These are phyloP conservation scores for Scorias spongiosa DNA, from an alignment of 2,329 filamentous ascomycete genomes.

Conservation along the genomic window DNA sequence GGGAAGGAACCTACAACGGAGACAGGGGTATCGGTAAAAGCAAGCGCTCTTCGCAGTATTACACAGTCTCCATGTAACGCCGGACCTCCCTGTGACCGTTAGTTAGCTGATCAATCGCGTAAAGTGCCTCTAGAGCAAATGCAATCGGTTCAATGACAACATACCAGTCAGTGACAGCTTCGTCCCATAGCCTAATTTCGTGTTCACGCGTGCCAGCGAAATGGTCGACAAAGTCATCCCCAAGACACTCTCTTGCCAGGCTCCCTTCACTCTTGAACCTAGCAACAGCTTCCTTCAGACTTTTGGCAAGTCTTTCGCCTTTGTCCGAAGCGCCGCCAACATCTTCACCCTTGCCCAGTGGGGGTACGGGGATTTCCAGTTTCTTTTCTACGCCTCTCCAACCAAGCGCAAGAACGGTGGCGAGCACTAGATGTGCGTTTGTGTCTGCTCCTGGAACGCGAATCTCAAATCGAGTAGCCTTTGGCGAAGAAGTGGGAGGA, in stretches of 20 bases:
- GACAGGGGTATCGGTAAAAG: too few species aligned
- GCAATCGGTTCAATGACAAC: slow-evolving; percentile 21
- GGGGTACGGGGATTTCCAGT: slow-evolving; percentile 65
- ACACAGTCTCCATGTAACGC: slow-evolving; percentile 25
- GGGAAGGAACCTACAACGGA: too few species aligned
- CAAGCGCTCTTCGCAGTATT: neutral
- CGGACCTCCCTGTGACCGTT: slow-evolving; percentile 19
- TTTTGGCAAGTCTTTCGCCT: slow-evolving; percentile 69
- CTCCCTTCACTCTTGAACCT: slow-evolving; percentile 65
- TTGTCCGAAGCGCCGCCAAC: slow-evolving; percentile 57
- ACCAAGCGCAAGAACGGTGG: slow-evolving; percentile 73
- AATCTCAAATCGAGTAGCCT: slow-evolving; percentile 82
- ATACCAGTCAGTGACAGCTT: slow-evolving; percentile 93
- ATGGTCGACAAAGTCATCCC: slow-evolving; percentile 90
- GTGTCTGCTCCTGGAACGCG: slow-evolving; percentile 88
- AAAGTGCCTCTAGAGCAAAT: neutral
- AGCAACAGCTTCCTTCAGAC: slow-evolving; percentile 66
- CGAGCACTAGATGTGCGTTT: slow-evolving; percentile 75
- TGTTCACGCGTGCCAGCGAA: slow-evolving; percentile 86
- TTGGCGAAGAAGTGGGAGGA: slow-evolving; percentile 69
- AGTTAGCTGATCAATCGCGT: neutral
- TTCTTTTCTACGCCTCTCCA: slow-evolving; percentile 91
- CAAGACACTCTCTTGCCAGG: slow-evolving; percentile 84
- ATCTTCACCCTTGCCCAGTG: slow-evolving; percentile 70
- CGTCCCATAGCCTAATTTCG: slow-evolving; percentile 80